Evolutionary conservation across 225 moss, liverwort and hornwort genomes (phyloP).

Genomic region (Lunularia cruciata): DNA sequence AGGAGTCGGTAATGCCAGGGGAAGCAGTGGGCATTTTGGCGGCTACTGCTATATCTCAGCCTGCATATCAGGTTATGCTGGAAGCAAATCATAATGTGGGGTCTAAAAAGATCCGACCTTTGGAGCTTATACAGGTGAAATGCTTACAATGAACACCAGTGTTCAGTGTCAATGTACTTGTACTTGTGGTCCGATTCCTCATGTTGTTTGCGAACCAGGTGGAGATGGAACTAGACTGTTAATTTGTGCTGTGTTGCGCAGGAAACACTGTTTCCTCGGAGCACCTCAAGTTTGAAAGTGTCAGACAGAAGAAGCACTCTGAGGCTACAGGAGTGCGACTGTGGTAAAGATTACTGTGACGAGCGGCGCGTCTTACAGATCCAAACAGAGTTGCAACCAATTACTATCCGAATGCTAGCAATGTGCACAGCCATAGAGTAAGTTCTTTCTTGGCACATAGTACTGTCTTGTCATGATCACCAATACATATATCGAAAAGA

Average conservation of each 20-base stretch:
- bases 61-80: conserved; percentile 77
- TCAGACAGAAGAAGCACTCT: conserved; percentile 64
- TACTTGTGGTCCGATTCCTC: no score
- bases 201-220: no score
- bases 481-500: no score
- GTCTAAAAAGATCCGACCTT: conserved; percentile 60
- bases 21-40: conserved; percentile 82
- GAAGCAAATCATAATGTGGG: conserved; percentile 64
- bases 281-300: conserved; percentile 52
- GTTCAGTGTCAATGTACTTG: no score
- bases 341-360: conserved; percentile 46
- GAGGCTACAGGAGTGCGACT: conserved; percentile 58
- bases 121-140: conserved; percentile 74
- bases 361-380: conserved; percentile 63
- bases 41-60: conserved; percentile 75
- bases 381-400: conserved; percentile 58
- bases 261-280: conserved; percentile 85
- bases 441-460: conserved; percentile 12
- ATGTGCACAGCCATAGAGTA: conserved; percentile 60
- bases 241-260: conserved; percentile 11
- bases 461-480: no score
- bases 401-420: conserved; percentile 57
- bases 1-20: conserved; percentile 58
- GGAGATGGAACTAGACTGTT: background rate
- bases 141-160: no score